phyloP scores from a whole-genome alignment of 1,284 basidiomycete genomes.

The Pseudozyma flocculosa region DNA sequence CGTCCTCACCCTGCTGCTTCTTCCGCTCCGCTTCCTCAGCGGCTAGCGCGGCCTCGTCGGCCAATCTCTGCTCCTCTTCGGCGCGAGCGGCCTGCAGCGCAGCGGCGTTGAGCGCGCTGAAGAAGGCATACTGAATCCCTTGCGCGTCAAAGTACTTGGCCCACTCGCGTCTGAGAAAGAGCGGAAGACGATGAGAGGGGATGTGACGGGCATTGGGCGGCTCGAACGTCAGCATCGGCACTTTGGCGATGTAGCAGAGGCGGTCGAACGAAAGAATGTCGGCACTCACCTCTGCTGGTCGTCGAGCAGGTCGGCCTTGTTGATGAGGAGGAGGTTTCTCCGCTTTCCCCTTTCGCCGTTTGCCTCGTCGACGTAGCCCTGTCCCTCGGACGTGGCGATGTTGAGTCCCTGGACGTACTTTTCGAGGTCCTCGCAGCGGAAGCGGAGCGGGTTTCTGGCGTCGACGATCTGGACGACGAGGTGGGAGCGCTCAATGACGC shows the following conservation, averaged over 20 bases:
- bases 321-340: conserved; percentile 81
- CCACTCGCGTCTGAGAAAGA: conserved; percentile 63
- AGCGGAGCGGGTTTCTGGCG: conserved; percentile 55
- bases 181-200: neutral
- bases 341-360: conserved; percentile 68
- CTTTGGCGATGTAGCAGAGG: too few relatives aligned
- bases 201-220: too few relatives aligned
- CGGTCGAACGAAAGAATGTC: too few relatives aligned
- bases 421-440: conserved; percentile 57
- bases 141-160: conserved; percentile 88
- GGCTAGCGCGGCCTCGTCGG: conserved; percentile 52
- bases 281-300: conserved; percentile 68
- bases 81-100: conserved; percentile 67
- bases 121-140: conserved; percentile 85
- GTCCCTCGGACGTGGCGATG: conserved; percentile 85
- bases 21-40: conserved; percentile 40
- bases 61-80: conserved; percentile 62
- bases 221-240: too few relatives aligned
- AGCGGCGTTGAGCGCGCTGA: conserved; percentile 87
- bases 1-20: conserved; percentile 31
- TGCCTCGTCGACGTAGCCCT: conserved; percentile 77
- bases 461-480: conserved; percentile 58
- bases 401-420: conserved; percentile 49
- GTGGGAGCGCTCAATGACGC: conserved; percentile 56
- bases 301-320: conserved; percentile 93